Base-by-base conservation (phyloP, 495 filamentous ascomycete species). In the Parathielavia appendiculata region DNA sequence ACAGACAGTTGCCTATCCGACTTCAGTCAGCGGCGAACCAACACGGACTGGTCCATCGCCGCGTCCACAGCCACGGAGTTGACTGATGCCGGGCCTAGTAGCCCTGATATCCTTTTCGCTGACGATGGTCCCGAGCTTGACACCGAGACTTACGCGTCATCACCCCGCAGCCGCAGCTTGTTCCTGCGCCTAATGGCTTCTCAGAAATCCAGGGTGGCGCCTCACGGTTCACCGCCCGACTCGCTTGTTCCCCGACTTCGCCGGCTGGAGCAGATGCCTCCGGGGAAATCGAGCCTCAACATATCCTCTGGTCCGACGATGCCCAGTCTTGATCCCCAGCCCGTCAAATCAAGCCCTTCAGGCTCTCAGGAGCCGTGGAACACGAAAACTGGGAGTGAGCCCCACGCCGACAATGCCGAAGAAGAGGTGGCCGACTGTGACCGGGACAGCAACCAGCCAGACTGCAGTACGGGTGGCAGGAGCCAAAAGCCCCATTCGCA, bases 31-130 rank as follows among this genome's bases (percentile, higher is more conserved):
- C 62, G 26, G 9, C 59, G 65, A 55, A 60, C 55, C 22, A 35
- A 61, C 32, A 68, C 63, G 10, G 40, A 20, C 23, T 65, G 36
- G 6, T 67, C 59, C 6, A 43, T 56, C 20, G 57, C 54, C 2
- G 16, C 54, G 1, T 67, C 67, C 14, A 63, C 54, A 4, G 46
- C 13, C 10, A 66, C 66, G 36, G 40, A 66, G n/a, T 44, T 53
- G 20, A 66, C 66, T 0, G 68, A 68, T 22, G 32, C 16, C 16
- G 36, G 7, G 7, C 65, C 58, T 36, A 50, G 60, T 11, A 60
- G 54, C 43, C 63, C 63, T 22, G 51, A 53, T 34, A 35, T 51
- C 35, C 45, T 47, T 22, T 34, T 53, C 11, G 32, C 47, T 56
- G 66, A 66, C 51, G 61, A 57, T 19, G 22, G 8, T 13, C n/a